Base-by-base conservation (phyloP, 768 basidiomycete species). In the Pleurotus ostreatus region DNA sequence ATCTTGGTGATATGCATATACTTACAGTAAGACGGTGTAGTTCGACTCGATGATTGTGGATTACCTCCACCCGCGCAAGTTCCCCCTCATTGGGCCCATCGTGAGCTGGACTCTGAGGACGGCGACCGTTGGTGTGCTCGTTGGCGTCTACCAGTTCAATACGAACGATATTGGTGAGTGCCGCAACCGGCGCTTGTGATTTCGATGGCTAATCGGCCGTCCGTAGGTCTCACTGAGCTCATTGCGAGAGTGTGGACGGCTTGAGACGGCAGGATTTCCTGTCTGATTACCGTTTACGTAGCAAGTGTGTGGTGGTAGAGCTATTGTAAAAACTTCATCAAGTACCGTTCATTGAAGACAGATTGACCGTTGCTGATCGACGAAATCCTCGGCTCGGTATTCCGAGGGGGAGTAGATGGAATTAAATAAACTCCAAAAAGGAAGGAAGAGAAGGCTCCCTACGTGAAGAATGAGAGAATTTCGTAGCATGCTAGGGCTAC, bases 111-210 rank as follows among this genome's bases (percentile, higher is more conserved):
- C 76, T 6, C 77, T 98, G 55, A 81, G 94, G 46, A 71, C 82
- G 4, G 75, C 85, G 4, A 98, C 97, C 25, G 82, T 86, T 38
- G 92, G 85, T 16, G 84, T 89, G 4, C 79, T 94, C 51, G 84
- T 92, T 44, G 96, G 97, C 13, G 82, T 98, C 4, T 99, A 97
- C 75, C 89, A 97, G 71, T 98, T 98, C 78, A 98, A 98, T 76
- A 98, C 97, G 44, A 94, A 96, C 67, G 96, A 98, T 68, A 86
- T 98, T 60, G 95, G 96, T 97, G 63, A 62, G 90, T 78, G 34
- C 16, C 46, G 30, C 30, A 8, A 8, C 6, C n/a, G 38, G 52
- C 41, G 46, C 59, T 11, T 53, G 9, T 59, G 57, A 39, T 41
- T 34, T 37, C 41, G 8, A 26, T 16, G 30, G n/a, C 23, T 49